Evolutionary conservation across 1,284 basidiomycete species (phyloP), one percentile per base, ranked within the genome.

Genomic region (Trichosporon sp.): DNA sequence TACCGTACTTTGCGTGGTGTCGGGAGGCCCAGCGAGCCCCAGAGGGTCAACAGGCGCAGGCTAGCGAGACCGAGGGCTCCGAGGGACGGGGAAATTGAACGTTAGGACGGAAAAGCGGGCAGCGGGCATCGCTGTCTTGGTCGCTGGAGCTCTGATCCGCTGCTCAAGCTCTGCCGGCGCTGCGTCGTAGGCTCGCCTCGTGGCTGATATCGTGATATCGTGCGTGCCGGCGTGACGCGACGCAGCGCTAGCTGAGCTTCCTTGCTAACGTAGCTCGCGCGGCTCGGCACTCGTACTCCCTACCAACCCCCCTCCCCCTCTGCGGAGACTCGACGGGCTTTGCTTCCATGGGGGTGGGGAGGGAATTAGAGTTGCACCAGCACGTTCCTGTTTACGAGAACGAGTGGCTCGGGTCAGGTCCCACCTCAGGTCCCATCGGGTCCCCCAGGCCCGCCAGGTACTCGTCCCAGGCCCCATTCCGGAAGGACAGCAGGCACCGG

Each of bases 311-410:
- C n/a, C 4, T 25, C n/a, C 3, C n/a, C 53, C 23, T 23, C n/a
- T 9, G 47, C 13, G 4, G 13, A 12, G 51, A 51, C 6, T 51
- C n/a, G n/a, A n/a, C n/a, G 47, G 8, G 6, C 47, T 51, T 18
- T 51, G 53, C 25, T 27, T 7, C 11, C 23, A 13, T 18, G 53
- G 25, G 25, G 25, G 27, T 11, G 15, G n/a, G 15, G 18, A 11
- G 3, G n/a, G 11, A 31, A 31, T 56, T 60, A 60, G 56, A 60
- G 56, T 58, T 60, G 56, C 7, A 32, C 29, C 29, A 60, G 29
- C 18, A 51, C 15, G 56, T 60, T 31, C 56, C 56, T 60, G 56
- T n/a, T 60, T 60, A 60, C 56, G 56, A 31, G 56, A 60, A 60
- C 15, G 18, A 6, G 27, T 60, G 27, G 56, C 56, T 60, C 56